Evolutionary conservation across 1,284 basidiomycete species (phyloP).

Genomic region (Exobasidium cylindrosporum): DNA sequence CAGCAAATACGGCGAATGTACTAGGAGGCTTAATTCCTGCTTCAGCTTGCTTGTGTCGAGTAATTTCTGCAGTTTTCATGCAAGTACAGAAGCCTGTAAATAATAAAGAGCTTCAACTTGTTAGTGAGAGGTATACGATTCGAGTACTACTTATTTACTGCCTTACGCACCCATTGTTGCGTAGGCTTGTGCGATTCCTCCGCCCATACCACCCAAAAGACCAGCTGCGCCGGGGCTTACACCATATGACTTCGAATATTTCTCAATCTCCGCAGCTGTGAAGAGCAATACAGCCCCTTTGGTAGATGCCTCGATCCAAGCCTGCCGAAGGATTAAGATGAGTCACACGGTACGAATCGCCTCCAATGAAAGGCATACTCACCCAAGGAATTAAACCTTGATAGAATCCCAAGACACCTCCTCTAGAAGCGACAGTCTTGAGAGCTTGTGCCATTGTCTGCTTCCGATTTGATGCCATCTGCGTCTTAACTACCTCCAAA

Average conservation of each 20-base stretch:
- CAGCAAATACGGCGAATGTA: conserved; percentile 81
- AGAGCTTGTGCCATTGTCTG: conserved; percentile 87
- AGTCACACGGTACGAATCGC: too few relatives aligned
- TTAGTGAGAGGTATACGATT: not conserved
- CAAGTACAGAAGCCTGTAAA: conserved; percentile 79
- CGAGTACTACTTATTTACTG: not conserved
- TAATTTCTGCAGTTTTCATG: conserved; percentile 76
- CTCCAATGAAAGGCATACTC: too few relatives aligned
- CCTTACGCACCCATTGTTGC: conserved; percentile 87
- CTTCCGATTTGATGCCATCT: conserved; percentile 58
- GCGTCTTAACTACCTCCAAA: conserved; percentile 93
- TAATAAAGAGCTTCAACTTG: not conserved
- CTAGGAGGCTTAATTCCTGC: conserved; percentile 83
- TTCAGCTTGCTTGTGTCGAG: conserved; percentile 91
- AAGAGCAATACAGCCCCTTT: conserved; percentile 96
- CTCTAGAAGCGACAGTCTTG: conserved; percentile 82
- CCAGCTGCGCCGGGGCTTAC: conserved; percentile 78
- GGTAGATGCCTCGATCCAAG: conserved; percentile 99
- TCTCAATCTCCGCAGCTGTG: conserved; percentile 90
- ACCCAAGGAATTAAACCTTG: conserved; percentile 97
- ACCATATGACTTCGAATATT: conserved; percentile 66
- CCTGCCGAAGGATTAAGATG: conserved; percentile 54
- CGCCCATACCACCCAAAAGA: conserved; percentile 92
- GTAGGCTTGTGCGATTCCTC: conserved; percentile 96
- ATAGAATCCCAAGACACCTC: conserved; percentile 86